These are phyloP conservation scores for Candida broadrunensis DNA, from an alignment of 805 yeast genomes.

Conservation along the genomic window DNA sequence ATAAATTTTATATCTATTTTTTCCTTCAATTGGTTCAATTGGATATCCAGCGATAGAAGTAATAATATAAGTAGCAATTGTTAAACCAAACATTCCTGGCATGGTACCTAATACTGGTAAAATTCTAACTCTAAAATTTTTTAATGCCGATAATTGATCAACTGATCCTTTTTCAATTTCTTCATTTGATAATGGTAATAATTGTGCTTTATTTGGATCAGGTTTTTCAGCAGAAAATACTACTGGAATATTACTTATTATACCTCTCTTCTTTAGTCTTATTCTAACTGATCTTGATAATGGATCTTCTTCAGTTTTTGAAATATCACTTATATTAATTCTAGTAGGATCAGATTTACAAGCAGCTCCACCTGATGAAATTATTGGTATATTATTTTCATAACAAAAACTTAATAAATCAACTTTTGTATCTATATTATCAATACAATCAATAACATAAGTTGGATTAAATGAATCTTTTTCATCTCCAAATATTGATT, in stretches of 20 bases:
- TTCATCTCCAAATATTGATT: slow-evolving; percentile 44
- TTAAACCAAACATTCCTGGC: slow-evolving; percentile 95
- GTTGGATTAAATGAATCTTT: slow-evolving; percentile 52
- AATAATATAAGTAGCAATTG: slow-evolving; percentile 80
- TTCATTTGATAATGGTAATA: slow-evolving; percentile 81
- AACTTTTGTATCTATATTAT: slow-evolving; percentile 94
- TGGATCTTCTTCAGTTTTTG: slow-evolving; percentile 91
- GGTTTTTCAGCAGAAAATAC: slow-evolving; percentile 96
- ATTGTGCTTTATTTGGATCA: slow-evolving; percentile 86
- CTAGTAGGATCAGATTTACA: slow-evolving; percentile 94
- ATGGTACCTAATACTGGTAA: slow-evolving; percentile 94
- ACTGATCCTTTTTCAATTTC: slow-evolving; percentile 80
- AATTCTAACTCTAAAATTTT: slow-evolving; percentile 89
- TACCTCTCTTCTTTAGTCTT: slow-evolving; percentile 76
- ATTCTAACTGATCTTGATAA: slow-evolving; percentile 84
- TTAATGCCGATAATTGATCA: slow-evolving; percentile 80
- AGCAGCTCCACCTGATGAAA: slow-evolving; percentile 96
- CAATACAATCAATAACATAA: slow-evolving; percentile 91
- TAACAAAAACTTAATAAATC: slow-evolving; percentile 78
- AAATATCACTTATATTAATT: slow-evolving; percentile 83
- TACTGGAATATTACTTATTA: slow-evolving; percentile 72
- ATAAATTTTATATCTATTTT: slow-evolving; percentile 79
- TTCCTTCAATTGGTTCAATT: slow-evolving; percentile 86
- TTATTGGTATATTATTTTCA: slow-evolving; percentile 57
- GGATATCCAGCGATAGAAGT: slow-evolving; percentile 85